Base-by-base conservation (phyloP, 345 rosid species). In the Sonneratia caseolaris region DNA sequence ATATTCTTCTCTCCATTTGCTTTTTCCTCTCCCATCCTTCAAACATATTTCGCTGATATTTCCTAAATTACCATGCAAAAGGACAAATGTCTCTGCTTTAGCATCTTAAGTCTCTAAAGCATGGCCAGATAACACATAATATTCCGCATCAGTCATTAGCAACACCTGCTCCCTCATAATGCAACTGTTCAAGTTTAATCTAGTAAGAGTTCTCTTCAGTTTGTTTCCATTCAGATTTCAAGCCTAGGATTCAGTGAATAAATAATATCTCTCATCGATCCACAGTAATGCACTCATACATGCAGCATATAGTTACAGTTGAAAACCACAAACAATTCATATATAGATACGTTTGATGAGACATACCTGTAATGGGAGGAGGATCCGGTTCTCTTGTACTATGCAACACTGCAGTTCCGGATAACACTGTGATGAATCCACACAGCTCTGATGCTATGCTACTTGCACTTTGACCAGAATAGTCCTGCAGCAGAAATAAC, bases 381-480 rank as follows among this genome's bases (percentile, higher is more conserved):
- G 84, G 81, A 72, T 86, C 96, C 16, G 86, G 82, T 38, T 89
- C 92, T 78, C 89, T 87, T 0, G 96, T 87, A 77, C 85, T 82
- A 61, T 89, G 96, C 78, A 89, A 75, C 22, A 89, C 87, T 12
- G 82, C 73, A 68, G 96, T 89, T 64, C 96, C 92, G 61, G 92
- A 89, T 74, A 89, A 73, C 75, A 89, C 88, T 8, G 90, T 87
- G 64, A 87, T 69, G 74, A 89, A 89, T 42, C 96, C 96, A 78
- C 96, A 87, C 68, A 87, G 89, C 68, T 83, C 96, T 11, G 96
- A 89, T 56, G 81, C 88, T 71, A 89, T 81, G 76, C 75, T 87
- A 84, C 96, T 86, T 62, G 82, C 90, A 76, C 92, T 87, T 73
- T 89, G 90, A 68, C 92, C 96, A 42, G 88, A 81, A 79, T 85